Evolutionary conservation across 2,329 filamentous ascomycete species (phyloP).

Genomic region (Paecilomyces variotii): DNA sequence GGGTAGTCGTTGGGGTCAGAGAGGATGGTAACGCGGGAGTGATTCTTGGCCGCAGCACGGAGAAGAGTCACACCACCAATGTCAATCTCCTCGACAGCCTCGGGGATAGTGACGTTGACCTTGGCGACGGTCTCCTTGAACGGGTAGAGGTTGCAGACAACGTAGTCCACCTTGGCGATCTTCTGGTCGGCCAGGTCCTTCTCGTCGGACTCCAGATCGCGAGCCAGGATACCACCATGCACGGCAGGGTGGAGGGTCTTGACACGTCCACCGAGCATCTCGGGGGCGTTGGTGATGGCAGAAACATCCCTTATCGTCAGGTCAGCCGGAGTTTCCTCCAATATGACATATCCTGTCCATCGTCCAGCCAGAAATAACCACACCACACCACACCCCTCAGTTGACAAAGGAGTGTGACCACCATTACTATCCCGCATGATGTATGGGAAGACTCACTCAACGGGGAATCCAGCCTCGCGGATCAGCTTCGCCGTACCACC

Average conservation of each 20-base stretch:
- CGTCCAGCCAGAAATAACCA: not conserved
- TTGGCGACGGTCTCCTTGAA: constrained; percentile 98
- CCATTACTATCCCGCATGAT: not conserved
- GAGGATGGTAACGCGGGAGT: constrained; percentile 88
- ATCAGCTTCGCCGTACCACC: constrained; percentile 96
- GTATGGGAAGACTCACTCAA: constrained; percentile 59
- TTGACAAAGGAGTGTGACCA: not conserved
- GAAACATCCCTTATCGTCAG: constrained; percentile 68
- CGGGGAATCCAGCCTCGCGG: constrained; percentile 86
- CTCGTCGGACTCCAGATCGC: constrained; percentile 89
- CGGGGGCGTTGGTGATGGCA: constrained; percentile 90
- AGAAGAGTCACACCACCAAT: constrained; percentile 96
- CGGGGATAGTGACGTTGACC: constrained; percentile 90
- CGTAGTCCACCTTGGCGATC: constrained; percentile 90
- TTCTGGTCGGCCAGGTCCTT: constrained; percentile 93
- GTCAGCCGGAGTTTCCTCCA: constrained; percentile 1
- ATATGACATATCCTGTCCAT: not conserved
- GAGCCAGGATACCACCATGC: constrained; percentile 76
- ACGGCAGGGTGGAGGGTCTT: constrained; percentile 97
- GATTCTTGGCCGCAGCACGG: constrained; percentile 95
- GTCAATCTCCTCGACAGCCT: constrained; percentile 98
- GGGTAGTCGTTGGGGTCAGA: constrained; percentile 91
- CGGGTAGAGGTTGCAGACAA: constrained; percentile 97
- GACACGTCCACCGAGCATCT: constrained; percentile 87
- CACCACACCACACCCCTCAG: not conserved